Evolutionary conservation across 2,329 filamentous ascomycete genomes (phyloP), one percentile per base, ranked within the genome.

Genomic region (Pseudogymnoascus sp.): DNA sequence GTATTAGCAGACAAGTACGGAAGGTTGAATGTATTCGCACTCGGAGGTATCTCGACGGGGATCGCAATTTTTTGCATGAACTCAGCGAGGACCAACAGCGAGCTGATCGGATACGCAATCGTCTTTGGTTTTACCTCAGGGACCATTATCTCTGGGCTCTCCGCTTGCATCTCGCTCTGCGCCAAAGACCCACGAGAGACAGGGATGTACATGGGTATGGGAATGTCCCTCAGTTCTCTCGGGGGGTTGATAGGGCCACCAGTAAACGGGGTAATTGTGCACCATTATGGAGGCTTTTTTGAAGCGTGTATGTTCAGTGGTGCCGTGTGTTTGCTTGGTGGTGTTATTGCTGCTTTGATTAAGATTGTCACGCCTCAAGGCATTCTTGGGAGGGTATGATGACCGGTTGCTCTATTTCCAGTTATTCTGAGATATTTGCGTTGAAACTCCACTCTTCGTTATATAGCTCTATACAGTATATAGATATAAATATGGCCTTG

Each of bases 61-160:
- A 60, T 66, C 14, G 14, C 63, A 11, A 39, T 61, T 25, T 59
- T 62, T 22, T 64, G 62, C 2, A 79, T 81, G 82, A 72, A 82
- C 5, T 75, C 78, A 2, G 73, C 73, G 12, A 75, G 73, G 4
- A 76, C 75, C 22, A 79, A 82, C 5, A 76, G 83, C 0, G 79
- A 91, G 30, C 78, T 91, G 14, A 78, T 95, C 62, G 75, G 89
- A 6, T 96, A 91, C 69, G 80, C 85, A 0, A 70, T 90, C 4
- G 69, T 93, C 2, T 95, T 94, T 70, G 91, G 91, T 0, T 91
- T 95, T 69, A 82, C 84, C 1, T 90, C 85, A 43, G 91, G 91
- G 1, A 88, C 85, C 59, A 89, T 90, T 67, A 92, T 96, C 68
- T 86, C 84, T 16, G 77, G 77, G 0, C 73, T 68, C 1, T 74